Percentiles rank a stretch among this genome's conserved stretches.
These are phyloP conservation scores for Trametes pubescens DNA, from an alignment of 1,284 basidiomycete species.

Conservation along the genomic window DNA sequence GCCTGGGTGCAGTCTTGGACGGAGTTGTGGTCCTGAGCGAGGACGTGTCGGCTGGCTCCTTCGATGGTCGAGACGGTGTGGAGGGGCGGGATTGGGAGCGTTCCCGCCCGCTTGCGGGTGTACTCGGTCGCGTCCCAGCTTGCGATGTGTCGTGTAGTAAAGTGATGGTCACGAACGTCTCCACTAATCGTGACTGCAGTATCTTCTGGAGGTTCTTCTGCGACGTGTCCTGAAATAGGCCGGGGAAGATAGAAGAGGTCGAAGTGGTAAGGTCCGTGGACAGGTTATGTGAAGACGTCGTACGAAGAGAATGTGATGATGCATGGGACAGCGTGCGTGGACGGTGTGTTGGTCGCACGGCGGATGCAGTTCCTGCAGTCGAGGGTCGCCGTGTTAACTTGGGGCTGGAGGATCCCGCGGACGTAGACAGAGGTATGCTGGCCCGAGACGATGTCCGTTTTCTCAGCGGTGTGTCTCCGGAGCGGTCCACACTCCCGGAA, in stretches of 20 bases:
- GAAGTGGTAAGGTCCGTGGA: slow-evolving; percentile 31
- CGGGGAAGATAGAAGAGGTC: slow-evolving; percentile 40
- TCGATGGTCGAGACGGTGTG: slow-evolving; percentile 20
- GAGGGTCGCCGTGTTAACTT: slow-evolving; percentile 27
- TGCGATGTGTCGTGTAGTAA: slow-evolving; percentile 38
- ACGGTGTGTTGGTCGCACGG: slow-evolving; percentile 46
- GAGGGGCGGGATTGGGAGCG: slow-evolving; percentile 24
- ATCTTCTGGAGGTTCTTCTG: slow-evolving; percentile 74
- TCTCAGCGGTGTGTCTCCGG: slow-evolving; percentile 27
- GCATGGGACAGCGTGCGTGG: slow-evolving; percentile 59
- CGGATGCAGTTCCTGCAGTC: slow-evolving; percentile 25
- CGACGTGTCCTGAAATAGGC: slow-evolving; percentile 64
- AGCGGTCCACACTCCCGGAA: slow-evolving; percentile 22
- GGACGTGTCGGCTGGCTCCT: slow-evolving; percentile 5
- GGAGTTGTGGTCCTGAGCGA: neutral
- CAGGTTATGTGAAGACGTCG: slow-evolving; percentile 17
- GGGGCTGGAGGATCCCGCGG: slow-evolving; percentile 26
- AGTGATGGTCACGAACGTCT: slow-evolving; percentile 75
- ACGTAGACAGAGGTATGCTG: slow-evolving; percentile 32
- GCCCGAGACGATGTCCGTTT: slow-evolving; percentile 36
- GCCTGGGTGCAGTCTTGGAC: slow-evolving; percentile 19
- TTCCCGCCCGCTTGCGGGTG: slow-evolving; percentile 16
- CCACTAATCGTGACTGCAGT: slow-evolving; percentile 77
- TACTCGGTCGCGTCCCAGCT: slow-evolving; percentile 6
- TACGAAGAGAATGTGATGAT: slow-evolving; percentile 50